A percentile compares a stretch with the other conserved stretches of the same genome.
These are phyloP conservation scores for Teratosphaeria epicoccoides DNA, from an alignment of 2,329 filamentous ascomycete genomes.

Conservation along the genomic window DNA sequence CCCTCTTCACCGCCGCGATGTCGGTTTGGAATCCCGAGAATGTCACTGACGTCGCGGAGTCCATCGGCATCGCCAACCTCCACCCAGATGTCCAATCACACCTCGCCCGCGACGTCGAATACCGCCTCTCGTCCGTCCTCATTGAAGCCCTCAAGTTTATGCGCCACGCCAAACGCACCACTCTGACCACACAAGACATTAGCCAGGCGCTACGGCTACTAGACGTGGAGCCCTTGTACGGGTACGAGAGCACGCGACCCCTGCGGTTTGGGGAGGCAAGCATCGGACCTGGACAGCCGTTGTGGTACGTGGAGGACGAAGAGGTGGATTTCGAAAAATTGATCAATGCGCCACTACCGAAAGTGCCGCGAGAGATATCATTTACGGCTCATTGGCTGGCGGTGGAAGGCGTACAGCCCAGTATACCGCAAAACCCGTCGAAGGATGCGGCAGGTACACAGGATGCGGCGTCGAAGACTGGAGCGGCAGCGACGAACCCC, in stretches of 20 bases:
- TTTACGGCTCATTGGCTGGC: conserved; percentile 97
- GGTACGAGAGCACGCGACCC: conserved; percentile 85
- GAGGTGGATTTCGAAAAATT: conserved; percentile 98
- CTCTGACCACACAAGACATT: conserved; percentile 80
- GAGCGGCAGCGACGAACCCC: conserved; percentile 45
- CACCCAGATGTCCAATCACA: conserved; percentile 79
- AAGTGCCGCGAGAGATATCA: conserved; percentile 83
- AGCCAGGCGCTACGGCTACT: conserved; percentile 74
- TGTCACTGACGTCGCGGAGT: conserved; percentile 90
- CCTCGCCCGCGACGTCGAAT: conserved; percentile 89
- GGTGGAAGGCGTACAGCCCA: conserved; percentile 92
- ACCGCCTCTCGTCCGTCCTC: conserved; percentile 83
- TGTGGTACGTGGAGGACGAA: conserved; percentile 97
- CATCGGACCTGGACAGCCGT: conserved; percentile 80
- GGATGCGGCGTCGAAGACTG: conserved; percentile 81
- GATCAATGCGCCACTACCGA: conserved; percentile 90
- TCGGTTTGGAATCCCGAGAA: conserved; percentile 94
- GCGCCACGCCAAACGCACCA: conserved; percentile 78
- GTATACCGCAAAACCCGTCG: conserved; percentile 92
- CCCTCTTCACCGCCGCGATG: conserved; percentile 26
- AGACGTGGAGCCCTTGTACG: conserved; percentile 90
- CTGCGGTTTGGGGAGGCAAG: conserved; percentile 89
- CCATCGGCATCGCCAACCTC: conserved; percentile 73
- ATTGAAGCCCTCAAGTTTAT: conserved; percentile 93
- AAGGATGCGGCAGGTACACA: conserved; percentile 61